Conservation (phyloP, 2,329 filamentous ascomycete species). For the Fusarium nanum region DNA sequence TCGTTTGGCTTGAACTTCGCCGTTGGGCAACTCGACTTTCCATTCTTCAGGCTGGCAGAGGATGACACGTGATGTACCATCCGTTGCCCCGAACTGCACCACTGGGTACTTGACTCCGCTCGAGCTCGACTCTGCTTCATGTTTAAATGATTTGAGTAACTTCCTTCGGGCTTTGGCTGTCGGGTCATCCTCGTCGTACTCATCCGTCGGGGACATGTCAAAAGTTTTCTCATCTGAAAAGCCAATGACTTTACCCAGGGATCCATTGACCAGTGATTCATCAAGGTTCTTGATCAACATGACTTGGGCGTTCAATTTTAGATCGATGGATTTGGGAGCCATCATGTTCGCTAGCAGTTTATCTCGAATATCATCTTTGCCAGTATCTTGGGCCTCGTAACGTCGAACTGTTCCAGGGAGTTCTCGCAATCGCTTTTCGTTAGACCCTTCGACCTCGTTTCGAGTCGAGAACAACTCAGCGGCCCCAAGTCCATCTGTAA, state of each 20-base stretch:
- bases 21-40: constrained; percentile 97
- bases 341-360: constrained; percentile 90
- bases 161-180: constrained; percentile 66
- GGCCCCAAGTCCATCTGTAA: constrained; percentile 74
- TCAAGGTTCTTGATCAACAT: constrained; percentile 99
- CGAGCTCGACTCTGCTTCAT: constrained; percentile 57
- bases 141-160: constrained; percentile 61
- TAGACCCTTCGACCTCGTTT: constrained; percentile 88
- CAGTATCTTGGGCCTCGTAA: constrained; percentile 81
- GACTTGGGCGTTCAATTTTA: constrained; percentile 94
- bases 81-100: constrained; percentile 82
- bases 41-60: constrained; percentile 89
- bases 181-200: constrained; percentile 54
- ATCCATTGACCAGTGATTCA: constrained; percentile 92
- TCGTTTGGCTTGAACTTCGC: constrained; percentile 90
- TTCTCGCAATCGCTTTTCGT: constrained; percentile 76
- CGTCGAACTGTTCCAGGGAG: constrained; percentile 75
- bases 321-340: constrained; percentile 81
- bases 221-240: constrained; percentile 56
- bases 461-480: constrained; percentile 96
- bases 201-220: constrained; percentile 55
- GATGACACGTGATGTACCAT: constrained; percentile 73
- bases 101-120: constrained; percentile 77
- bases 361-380: constrained; percentile 78
- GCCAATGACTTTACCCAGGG: constrained; percentile 80